Percentiles rank a stretch among this genome's conserved stretches.
Evolutionary conservation across 1,139 yeast species (phyloP).

Genomic region (Diutina siamensis): DNA sequence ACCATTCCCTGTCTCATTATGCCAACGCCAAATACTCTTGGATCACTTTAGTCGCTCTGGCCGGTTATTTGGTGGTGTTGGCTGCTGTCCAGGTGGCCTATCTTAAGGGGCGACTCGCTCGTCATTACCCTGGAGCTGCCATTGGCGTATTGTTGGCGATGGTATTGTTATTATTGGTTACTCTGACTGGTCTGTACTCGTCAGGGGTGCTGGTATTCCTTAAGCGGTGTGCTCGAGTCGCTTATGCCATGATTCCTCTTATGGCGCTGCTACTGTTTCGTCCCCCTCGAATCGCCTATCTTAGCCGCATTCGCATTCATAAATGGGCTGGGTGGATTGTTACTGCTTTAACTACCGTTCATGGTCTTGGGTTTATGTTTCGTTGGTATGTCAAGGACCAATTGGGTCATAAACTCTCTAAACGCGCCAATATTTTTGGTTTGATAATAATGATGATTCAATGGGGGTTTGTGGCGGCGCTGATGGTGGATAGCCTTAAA

Average conservation of each 20-base stretch:
- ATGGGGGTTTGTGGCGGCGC: slow-evolving; percentile 21
- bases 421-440: slow-evolving; percentile 53
- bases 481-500: slow-evolving; percentile 14
- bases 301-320: slow-evolving; percentile 49
- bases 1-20: slow-evolving; percentile 13
- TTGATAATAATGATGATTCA: slow-evolving; percentile 13
- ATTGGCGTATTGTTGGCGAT: background rate
- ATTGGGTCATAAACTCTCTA: slow-evolving; percentile 27
- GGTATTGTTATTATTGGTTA: background rate
- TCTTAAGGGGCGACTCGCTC: background rate
- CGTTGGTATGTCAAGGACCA: slow-evolving; percentile 31
- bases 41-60: slow-evolving; percentile 16
- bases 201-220: slow-evolving; percentile 11
- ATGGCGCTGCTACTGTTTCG: slow-evolving; percentile 48
- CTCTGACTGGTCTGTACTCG: background rate
- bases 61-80: background rate
- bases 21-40: slow-evolving; percentile 41
- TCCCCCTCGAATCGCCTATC: slow-evolving; percentile 36
- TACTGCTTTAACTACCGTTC: slow-evolving; percentile 39
- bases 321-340: slow-evolving; percentile 73
- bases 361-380: slow-evolving; percentile 42
- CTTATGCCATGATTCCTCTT: slow-evolving; percentile 57
- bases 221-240: slow-evolving; percentile 45
- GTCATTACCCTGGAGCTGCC: background rate
- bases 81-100: background rate